A percentile compares a stretch with the other conserved stretches of the same genome.
Conservation (phyloP, 1,139 yeast genomes). For the Yamadazyma jaroonii region DNA sequence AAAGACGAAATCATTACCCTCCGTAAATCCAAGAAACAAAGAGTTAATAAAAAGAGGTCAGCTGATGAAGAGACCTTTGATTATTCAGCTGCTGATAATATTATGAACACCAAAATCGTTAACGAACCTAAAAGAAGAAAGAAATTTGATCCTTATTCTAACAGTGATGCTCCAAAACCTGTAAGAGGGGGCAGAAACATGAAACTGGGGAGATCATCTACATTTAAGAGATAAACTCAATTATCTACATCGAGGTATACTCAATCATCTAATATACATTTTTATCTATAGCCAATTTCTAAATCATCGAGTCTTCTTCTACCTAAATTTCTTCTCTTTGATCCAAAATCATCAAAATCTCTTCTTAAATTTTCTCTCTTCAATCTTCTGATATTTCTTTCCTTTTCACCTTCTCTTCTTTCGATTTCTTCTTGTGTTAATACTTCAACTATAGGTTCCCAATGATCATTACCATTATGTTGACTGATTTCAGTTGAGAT, state of each 20-base stretch:
- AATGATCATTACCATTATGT: slow-evolving; percentile 57
- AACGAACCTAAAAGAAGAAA: slow-evolving; percentile 35
- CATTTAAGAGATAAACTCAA: slow-evolving; percentile 32
- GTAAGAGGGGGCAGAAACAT: slow-evolving; percentile 43
- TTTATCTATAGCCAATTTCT: slow-evolving; percentile 36
- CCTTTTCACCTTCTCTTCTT: slow-evolving; percentile 91
- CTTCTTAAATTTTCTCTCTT: slow-evolving; percentile 85
- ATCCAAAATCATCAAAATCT: slow-evolving; percentile 40
- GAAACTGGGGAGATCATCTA: slow-evolving; percentile 46
- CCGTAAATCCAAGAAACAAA: slow-evolving; percentile 26
- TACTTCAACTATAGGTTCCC: slow-evolving; percentile 88
- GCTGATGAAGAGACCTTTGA: slow-evolving; percentile 32
- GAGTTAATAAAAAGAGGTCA: slow-evolving; percentile 9
- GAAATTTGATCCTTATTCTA: slow-evolving; percentile 61
- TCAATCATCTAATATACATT: background rate
- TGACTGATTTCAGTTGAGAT: slow-evolving; percentile 45
- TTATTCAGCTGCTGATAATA: slow-evolving; percentile 47
- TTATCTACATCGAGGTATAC: too few relatives aligned
- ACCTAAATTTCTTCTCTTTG: slow-evolving; percentile 45
- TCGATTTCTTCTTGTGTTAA: slow-evolving; percentile 92
- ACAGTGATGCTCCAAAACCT: slow-evolving; percentile 48
- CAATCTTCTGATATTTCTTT: slow-evolving; percentile 83
- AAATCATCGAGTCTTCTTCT: slow-evolving; percentile 59
- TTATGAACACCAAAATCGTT: slow-evolving; percentile 29
- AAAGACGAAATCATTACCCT: slow-evolving; percentile 58